Percentiles rank a stretch among this genome's conserved stretches.
Conservation (phyloP, 345 rosid genomes). For the Populus euphratica region DNA sequence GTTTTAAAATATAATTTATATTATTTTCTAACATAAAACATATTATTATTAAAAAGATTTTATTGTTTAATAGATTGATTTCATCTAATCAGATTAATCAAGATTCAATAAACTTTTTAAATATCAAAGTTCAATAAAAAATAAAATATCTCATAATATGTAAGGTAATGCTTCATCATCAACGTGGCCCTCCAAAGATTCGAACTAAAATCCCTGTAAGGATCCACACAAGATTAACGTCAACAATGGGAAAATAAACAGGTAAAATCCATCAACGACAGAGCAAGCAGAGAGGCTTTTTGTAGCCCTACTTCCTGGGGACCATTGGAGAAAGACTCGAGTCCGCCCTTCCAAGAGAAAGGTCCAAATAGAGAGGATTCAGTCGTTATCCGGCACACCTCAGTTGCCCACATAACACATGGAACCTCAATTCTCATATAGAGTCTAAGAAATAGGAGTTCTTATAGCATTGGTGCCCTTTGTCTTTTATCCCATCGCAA, state of each 20-base stretch:
- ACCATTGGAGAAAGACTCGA: background rate
- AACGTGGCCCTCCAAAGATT: background rate
- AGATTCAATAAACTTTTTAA: too few relatives aligned
- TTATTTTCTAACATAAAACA: too few relatives aligned
- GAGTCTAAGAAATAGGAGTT: too few relatives aligned
- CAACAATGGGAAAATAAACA: background rate
- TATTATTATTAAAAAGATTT: too few relatives aligned
- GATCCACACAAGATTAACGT: background rate
- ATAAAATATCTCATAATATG: too few relatives aligned
- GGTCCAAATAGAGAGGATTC: background rate
- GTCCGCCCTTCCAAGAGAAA: background rate
- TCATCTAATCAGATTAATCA: accelerated
- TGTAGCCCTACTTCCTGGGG: background rate
- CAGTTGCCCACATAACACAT: too few relatives aligned
- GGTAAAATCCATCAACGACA: background rate
- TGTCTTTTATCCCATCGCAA: too few relatives aligned
- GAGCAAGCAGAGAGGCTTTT: background rate
- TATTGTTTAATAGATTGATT: accelerated
- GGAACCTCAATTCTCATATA: too few relatives aligned
- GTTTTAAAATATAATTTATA: too few relatives aligned
- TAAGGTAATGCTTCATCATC: too few relatives aligned
- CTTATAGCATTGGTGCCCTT: too few relatives aligned
- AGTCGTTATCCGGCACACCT: background rate
- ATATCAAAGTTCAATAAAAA: too few relatives aligned
- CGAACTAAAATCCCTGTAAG: background rate